phyloP scores from a whole-genome alignment of 108 stramenopile genomes.

The Skeletonema grethae region DNA sequence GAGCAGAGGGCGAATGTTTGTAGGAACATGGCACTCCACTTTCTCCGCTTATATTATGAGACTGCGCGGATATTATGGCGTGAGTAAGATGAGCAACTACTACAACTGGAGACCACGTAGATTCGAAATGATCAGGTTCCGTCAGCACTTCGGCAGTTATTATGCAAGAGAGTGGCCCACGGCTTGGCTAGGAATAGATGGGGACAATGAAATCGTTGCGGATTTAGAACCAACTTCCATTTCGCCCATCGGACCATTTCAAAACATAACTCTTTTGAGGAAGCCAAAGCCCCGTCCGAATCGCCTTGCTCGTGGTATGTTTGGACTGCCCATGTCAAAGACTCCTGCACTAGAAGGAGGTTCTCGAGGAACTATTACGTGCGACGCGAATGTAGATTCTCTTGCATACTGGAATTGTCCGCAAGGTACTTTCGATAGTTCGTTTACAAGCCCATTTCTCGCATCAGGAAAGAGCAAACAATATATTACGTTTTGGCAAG shows the following conservation, averaged over 20 bases:
- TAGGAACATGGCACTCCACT: slow-evolving; percentile 94
- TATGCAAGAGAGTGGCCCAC: slow-evolving; percentile 73
- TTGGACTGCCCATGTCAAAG: slow-evolving; percentile 69
- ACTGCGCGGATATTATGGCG: slow-evolving; percentile 79
- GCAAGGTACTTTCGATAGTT: slow-evolving; percentile 59
- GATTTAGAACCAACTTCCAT: slow-evolving; percentile 44
- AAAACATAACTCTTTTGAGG: slow-evolving; percentile 31
- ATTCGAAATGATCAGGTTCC: slow-evolving; percentile 59
- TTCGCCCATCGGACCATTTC: slow-evolving; percentile 34
- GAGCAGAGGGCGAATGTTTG: slow-evolving; percentile 81
- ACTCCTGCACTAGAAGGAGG: slow-evolving; percentile 78
- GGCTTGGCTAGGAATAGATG: slow-evolving; percentile 81
- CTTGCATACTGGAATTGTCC: slow-evolving; percentile 85
- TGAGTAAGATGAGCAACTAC: slow-evolving; percentile 70
- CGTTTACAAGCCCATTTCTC: slow-evolving; percentile 65
- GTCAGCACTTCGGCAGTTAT: slow-evolving; percentile 55
- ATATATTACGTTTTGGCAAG: slow-evolving; percentile 80
- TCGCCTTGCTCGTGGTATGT: slow-evolving; percentile 66
- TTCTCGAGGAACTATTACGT: slow-evolving; percentile 61
- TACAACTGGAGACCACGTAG: slow-evolving; percentile 60
- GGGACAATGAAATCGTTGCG: slow-evolving; percentile 42
- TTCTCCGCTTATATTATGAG: slow-evolving; percentile 93
- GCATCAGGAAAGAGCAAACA: slow-evolving; percentile 8
- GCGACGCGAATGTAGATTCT: slow-evolving; percentile 68
- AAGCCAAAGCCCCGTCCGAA: slow-evolving; percentile 32